Base-by-base conservation (phyloP, 2,329 filamentous ascomycete genomes). In the Dactylonectria macrodidyma region DNA sequence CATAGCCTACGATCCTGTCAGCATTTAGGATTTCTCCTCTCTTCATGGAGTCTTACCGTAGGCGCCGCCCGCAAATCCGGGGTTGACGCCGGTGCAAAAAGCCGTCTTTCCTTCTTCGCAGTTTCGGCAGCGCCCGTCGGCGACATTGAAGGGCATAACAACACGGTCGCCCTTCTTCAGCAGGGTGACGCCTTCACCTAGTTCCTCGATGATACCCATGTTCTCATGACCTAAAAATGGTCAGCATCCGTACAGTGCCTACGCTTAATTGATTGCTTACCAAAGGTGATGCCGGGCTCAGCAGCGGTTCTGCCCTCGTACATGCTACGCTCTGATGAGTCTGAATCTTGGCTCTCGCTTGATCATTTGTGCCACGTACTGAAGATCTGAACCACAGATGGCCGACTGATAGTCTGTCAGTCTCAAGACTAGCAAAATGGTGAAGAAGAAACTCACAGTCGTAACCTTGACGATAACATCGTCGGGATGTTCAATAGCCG, bases 291-390 rank as follows among this genome's bases (percentile, higher is more conserved):
- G 3, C 90, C 90, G 1, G 85, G 79, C 74, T 91, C 83, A 4
- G 90, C 90, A 6, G 89, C 89, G 0, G 89, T 92, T 59, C 90
- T 80, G 2, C 90, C 90, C 77, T 92, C 88, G 66, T 92, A 92
- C 88, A 90, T 90, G 77, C 79, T 89, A 66, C 82, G 77, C 5
- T 46, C 59, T 12, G 70, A 67, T 72, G 4, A 71, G 62, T 52
- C 30, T 34, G 3, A 4, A 2, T 2, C 10, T 6, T 58, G 26
- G 3, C 7, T 5, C 0, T 41, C n/a, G 2, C n/a, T 11, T 2
- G 1, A 3, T 33, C 14, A 10, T 10, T 12, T 36, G 7, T 58
- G 44, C 8, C 72, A 63, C 81, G 76, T 78, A 80, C 78, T 86
- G 84, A 54, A 86, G 73, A 62, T 86, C 84, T 0, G 85, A 87